These are phyloP conservation scores for Trichoderma simmonsii DNA, from an alignment of 2,329 filamentous ascomycete species.

Conservation along the genomic window DNA sequence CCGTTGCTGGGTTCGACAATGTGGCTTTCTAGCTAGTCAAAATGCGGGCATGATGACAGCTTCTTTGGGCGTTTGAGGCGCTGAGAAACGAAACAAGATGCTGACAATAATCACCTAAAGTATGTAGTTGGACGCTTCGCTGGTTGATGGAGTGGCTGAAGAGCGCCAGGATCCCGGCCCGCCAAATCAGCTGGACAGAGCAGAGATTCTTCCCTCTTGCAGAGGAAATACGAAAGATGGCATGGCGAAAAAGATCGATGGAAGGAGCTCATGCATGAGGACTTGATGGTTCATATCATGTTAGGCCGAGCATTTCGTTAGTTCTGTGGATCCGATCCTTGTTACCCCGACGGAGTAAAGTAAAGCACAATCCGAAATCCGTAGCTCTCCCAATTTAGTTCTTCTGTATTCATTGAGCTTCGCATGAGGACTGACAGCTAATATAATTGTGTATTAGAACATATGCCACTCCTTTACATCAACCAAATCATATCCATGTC, in stretches of 20 bases:
- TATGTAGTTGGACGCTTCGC: neutral
- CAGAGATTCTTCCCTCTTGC: neutral
- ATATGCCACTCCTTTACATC: too few relatives aligned
- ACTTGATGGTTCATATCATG: neutral
- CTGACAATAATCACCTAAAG: neutral
- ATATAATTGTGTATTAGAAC: neutral
- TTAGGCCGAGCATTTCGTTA: neutral
- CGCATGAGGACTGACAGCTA: too few relatives aligned
- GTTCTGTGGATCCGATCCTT: neutral
- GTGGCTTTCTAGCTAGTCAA: constrained; percentile 4
- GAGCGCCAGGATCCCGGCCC: neutral
- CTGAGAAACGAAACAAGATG: neutral
- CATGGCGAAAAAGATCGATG: neutral
- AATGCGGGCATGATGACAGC: neutral
- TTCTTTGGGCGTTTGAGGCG: neutral
- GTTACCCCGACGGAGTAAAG: neutral
- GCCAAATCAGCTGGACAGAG: neutral
- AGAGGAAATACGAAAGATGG: neutral
- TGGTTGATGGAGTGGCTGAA: neutral
- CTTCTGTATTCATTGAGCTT: neutral
- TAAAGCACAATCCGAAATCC: neutral
- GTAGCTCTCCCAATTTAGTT: neutral
- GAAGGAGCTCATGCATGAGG: neutral
- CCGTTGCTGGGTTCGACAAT: neutral
- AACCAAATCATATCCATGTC: neutral